A percentile compares a stretch with the other conserved stretches of the same genome.
phyloP scores from a whole-genome alignment of 192 early-diverging fungal species.

The Mortierella claussenii region DNA sequence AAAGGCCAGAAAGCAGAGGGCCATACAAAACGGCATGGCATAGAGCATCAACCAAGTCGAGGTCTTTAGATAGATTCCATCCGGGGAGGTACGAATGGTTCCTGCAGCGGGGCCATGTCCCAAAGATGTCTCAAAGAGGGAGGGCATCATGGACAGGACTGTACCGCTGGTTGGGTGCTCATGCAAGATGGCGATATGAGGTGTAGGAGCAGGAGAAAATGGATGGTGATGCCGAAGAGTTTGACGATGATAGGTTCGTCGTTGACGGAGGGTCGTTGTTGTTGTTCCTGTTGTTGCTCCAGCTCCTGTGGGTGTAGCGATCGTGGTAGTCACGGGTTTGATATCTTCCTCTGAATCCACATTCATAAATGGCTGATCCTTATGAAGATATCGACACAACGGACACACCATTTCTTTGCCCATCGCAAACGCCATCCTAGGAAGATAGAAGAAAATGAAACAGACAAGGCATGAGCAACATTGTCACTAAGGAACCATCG shows the following conservation, averaged over 20 bases:
- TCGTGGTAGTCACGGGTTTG: not conserved
- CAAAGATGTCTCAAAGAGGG: slow-evolving; percentile 31
- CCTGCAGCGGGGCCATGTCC: slow-evolving; percentile 30
- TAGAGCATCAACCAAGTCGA: slow-evolving; percentile 48
- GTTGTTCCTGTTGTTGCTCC: not conserved
- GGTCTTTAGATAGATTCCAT: slow-evolving; percentile 28
- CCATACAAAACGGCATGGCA: slow-evolving; percentile 32
- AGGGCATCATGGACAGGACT: slow-evolving; percentile 46
- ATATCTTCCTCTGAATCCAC: slow-evolving; percentile 13
- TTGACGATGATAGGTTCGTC: not conserved
- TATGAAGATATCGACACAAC: slow-evolving; percentile 44
- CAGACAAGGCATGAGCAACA: no score
- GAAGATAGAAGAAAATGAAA: no score
- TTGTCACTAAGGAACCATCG: no score
- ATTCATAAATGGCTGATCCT: slow-evolving; percentile 49
- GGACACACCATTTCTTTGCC: slow-evolving; percentile 52
- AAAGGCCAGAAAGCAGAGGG: slow-evolving; percentile 36
- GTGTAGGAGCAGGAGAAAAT: not conserved
- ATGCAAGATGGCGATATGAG: not conserved
- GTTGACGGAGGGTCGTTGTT: not conserved
- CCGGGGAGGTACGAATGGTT: slow-evolving; percentile 21
- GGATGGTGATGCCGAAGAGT: not conserved
- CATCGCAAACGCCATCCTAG: slow-evolving; percentile 50
- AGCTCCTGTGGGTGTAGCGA: not conserved
- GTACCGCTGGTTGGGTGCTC: slow-evolving; percentile 50